Base-by-base conservation (phyloP, 352 stramenopile species). In the Peronospora farinosa region DNA sequence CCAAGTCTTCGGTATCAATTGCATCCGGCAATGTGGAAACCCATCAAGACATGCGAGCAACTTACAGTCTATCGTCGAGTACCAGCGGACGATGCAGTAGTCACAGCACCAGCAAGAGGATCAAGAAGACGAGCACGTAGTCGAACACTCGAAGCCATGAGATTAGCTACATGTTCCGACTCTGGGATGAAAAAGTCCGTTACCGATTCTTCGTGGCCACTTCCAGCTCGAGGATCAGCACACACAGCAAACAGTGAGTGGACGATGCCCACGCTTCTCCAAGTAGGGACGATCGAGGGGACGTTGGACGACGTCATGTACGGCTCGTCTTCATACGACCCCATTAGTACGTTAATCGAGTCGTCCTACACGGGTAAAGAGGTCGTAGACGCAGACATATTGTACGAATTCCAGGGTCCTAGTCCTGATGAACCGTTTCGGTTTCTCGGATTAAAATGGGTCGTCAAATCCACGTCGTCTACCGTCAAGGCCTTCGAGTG, bases 251-350 rank as follows among this genome's bases (percentile, higher is more conserved):
- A 23, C 19, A 52, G 41, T 16, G 60, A 66, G 12, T 64, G 60
- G 60, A 60, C 9, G 7, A 67, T 79, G 56, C 66, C 60, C 5
- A 67, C 58, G 23, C 47, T 78, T 37, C 41, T 70, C 12, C 59
- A 68, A 33, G 51, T 75, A 12, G 71, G 71, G 40, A 76, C 63
- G 5, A 59, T 77, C 19, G 61, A 72, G 8, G 71, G 71, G 3
- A 63, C 68, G 7, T 38, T 82, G 13, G 60, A 82, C 27, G 71
- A 82, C 48, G 61, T 78, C 50, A 67, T 82, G 67, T 74, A 69
- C 39, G 68, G 71, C 13, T 59, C 51, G 0, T 47, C 61, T 21
- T 65, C 66, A 7, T 59, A 60, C 17, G 52, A 66, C 2, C 48
- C 40, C 1, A 36, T 57, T n/a, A 52, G 43, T 5, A 67, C 65